phyloP scores from a whole-genome alignment of 2,329 filamentous ascomycete genomes.

The Fusarium odoratissimum region DNA sequence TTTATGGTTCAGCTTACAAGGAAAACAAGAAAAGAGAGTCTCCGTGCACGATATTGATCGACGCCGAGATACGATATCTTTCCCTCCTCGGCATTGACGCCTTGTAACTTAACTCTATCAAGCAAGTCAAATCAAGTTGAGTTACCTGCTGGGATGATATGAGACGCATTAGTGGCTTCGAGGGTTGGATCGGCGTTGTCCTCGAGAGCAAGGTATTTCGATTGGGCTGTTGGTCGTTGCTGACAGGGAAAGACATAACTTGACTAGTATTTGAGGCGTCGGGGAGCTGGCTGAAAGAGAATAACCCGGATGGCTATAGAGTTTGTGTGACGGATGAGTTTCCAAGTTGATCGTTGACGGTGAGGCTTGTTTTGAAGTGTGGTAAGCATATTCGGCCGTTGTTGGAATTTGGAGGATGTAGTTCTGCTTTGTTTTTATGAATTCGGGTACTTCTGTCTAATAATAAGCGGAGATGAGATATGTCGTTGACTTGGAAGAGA shows the following conservation, averaged over 20 bases:
- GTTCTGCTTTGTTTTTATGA: neutral
- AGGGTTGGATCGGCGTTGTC: slow-evolving; percentile 20
- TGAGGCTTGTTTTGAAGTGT: slow-evolving; percentile 25
- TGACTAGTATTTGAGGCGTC: slow-evolving; percentile 37
- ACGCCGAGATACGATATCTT: slow-evolving; percentile 22
- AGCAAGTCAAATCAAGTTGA: neutral
- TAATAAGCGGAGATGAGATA: neutral
- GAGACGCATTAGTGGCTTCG: slow-evolving; percentile 45
- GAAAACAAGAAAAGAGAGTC: slow-evolving; percentile 8
- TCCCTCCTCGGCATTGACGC: neutral
- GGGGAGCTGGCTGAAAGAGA: slow-evolving; percentile 38
- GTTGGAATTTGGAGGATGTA: neutral
- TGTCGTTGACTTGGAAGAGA: slow-evolving; percentile 4
- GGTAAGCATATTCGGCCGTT: slow-evolving; percentile 6
- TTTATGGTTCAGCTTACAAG: slow-evolving; percentile 10
- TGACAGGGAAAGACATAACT: slow-evolving; percentile 13
- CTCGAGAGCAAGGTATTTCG: slow-evolving; percentile 15
- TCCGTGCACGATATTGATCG: slow-evolving; percentile 34
- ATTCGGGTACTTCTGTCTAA: neutral
- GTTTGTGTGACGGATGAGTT: slow-evolving; percentile 2
- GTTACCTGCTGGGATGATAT: slow-evolving; percentile 36
- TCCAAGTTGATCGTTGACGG: slow-evolving; percentile 14
- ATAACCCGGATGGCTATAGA: slow-evolving; percentile 18
- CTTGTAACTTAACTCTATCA: slow-evolving; percentile 10
- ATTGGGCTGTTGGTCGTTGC: slow-evolving; percentile 26